Base-by-base conservation (phyloP, 2,329 filamentous ascomycete species). In the Aspergillus sp. region DNA sequence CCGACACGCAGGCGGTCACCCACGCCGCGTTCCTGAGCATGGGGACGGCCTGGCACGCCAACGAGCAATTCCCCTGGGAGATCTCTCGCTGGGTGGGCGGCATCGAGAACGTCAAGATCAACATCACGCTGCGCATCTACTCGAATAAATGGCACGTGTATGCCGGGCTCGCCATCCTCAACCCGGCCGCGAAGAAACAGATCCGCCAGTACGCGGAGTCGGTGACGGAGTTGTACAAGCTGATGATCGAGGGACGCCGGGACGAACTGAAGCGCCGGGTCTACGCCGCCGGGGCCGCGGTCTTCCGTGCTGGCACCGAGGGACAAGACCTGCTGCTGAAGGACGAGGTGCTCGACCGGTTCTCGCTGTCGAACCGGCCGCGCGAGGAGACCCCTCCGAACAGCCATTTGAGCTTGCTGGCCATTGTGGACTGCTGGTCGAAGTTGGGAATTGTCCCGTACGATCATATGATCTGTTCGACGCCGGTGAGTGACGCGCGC, bases 111-210 rank as follows among this genome's bases (percentile, higher is more conserved):
- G 93, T 97, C 64, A 99, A 99, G 77, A 96, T 97, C 78, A 99
- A 99, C 76, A 86, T 97, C 62, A 97, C 91, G 62, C 79, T 99
- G 60, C 91, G 94, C 63, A 97, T 99, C 76, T 99, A 97, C 77
- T 87, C 88, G 55, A 96, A 97, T 73, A 99, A 97, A 74, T 99
- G 95, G 95, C 95, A 99, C 77, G 94, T 99, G 53, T 99, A 99
- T 72, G 94, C 94, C 17, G 94, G 94, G 0, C 86, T 99, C 7
- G 94, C 95, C 10, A 99, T 99, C 67, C 82, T 99, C 53, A 99
- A 99, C 71, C 94, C 94, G 0, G 88, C 91, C 53, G 94, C 94
- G 3, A 89, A 88, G 71, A 82, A 88, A 71, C 94, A 99, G 75
- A 97, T 99, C 65, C 84, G 88, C 51, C 92, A 97, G 77, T 99